These are phyloP conservation scores for Dactylis glomerata DNA, from an alignment of 176 grass and related monocot genomes.

Conservation along the genomic window DNA sequence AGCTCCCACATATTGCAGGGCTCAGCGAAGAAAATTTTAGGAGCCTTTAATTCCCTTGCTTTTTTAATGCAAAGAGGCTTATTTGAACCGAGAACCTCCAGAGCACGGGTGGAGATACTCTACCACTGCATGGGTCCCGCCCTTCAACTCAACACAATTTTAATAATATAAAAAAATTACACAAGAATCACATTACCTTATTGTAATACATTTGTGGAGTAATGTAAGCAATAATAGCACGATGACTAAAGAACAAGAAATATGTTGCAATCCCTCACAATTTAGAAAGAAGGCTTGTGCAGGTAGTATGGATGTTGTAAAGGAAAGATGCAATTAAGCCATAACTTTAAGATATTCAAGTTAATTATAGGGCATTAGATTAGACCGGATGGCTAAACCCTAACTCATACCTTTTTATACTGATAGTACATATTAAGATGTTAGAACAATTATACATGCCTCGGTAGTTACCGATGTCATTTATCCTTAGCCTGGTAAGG, in stretches of 20 bases:
- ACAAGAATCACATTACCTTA: not conserved
- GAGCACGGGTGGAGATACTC: too few species aligned
- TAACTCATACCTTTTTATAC: not conserved
- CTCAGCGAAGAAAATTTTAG: too few species aligned
- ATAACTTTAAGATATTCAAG: not conserved
- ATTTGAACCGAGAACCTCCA: too few species aligned
- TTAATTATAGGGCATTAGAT: not conserved
- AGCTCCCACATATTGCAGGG: too few species aligned
- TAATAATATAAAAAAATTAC: not conserved
- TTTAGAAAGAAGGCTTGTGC: not conserved
- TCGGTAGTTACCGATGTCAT: not conserved
- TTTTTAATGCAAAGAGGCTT: too few species aligned
- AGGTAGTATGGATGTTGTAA: not conserved
- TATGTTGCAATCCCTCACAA: not conserved
- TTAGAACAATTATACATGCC: not conserved
- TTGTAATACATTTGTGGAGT: not conserved
- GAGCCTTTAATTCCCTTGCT: too few species aligned
- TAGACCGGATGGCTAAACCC: not conserved
- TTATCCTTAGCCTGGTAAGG: not conserved
- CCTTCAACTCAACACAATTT: not conserved
- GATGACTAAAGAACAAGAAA: not conserved
- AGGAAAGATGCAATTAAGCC: not conserved
- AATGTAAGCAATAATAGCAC: not conserved
- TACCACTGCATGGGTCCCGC: too few species aligned
- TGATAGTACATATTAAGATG: not conserved